These are phyloP conservation scores for Nicotiana rustica DNA, from an alignment of 305 asterid species.

Conservation along the genomic window DNA sequence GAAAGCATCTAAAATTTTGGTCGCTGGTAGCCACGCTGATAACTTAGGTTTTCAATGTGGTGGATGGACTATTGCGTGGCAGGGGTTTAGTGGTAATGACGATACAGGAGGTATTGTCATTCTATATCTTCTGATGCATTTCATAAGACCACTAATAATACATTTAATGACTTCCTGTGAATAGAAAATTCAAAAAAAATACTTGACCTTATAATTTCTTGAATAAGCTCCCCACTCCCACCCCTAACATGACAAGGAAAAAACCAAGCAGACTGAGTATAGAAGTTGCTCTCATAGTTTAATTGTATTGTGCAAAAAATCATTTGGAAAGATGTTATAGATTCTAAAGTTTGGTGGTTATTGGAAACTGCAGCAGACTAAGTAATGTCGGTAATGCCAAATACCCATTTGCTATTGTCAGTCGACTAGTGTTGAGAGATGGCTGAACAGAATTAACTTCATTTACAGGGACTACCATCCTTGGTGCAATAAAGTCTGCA, in stretches of 20 bases:
- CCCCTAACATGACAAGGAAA: background rate
- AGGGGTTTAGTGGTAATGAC: slow-evolving; percentile 83
- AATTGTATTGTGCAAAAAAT: background rate
- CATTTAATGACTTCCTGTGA: background rate
- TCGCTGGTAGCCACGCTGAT: slow-evolving; percentile 89
- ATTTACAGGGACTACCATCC: slow-evolving; percentile 80
- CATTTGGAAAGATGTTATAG: slow-evolving; percentile 1
- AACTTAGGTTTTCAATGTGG: slow-evolving; percentile 96
- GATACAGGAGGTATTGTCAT: slow-evolving; percentile 59
- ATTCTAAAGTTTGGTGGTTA: background rate
- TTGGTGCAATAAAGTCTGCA: slow-evolving; percentile 68
- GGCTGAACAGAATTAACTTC: slow-evolving; percentile 33
- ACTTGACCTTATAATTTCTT: slow-evolving; percentile 2
- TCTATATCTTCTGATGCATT: background rate
- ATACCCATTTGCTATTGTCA: slow-evolving; percentile 19
- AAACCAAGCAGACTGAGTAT: background rate
- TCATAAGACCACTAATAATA: background rate
- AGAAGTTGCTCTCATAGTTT: background rate
- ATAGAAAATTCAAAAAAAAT: background rate
- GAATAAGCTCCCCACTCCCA: background rate
- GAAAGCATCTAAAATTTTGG: slow-evolving; percentile 68
- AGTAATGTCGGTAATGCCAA: background rate
- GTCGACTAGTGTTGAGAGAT: background rate
- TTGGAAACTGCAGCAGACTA: slow-evolving; percentile 26
- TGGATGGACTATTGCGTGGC: slow-evolving; percentile 97